A percentile compares a stretch with the other conserved stretches of the same genome.
These are phyloP conservation scores for Lyophyllum decastes DNA, from an alignment of 768 basidiomycete genomes.

Conservation along the genomic window DNA sequence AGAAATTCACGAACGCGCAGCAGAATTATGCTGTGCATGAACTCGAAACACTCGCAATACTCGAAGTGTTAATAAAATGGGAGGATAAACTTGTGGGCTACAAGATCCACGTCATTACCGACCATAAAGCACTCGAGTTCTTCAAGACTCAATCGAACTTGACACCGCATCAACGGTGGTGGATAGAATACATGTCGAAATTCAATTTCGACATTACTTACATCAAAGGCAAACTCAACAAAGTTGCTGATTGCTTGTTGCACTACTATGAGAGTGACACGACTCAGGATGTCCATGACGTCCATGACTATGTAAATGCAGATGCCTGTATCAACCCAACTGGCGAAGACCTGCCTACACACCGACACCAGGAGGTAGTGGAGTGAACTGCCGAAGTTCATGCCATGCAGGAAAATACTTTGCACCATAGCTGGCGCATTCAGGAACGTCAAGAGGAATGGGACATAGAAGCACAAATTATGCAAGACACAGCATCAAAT, in stretches of 20 bases:
- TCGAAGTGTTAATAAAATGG: too few relatives aligned
- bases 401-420: not conserved
- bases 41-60: too few relatives aligned
- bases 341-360: too few relatives aligned
- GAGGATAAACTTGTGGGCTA: too few relatives aligned
- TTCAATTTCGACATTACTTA: conserved; percentile 29
- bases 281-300: conserved; percentile 8
- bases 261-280: conserved; percentile 29
- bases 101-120: too few relatives aligned
- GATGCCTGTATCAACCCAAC: not conserved
- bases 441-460: too few relatives aligned
- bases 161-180: conserved; percentile 22
- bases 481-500: too few relatives aligned
- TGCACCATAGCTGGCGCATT: too few relatives aligned
- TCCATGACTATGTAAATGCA: not conserved
- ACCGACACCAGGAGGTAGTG: too few relatives aligned
- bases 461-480: too few relatives aligned
- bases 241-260: conserved; percentile 30
- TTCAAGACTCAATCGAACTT: not conserved
- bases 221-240: not conserved
- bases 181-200: conserved; percentile 29
- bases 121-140: not conserved
- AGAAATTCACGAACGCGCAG: too few relatives aligned
- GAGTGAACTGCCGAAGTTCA: not conserved
- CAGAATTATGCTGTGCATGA: too few relatives aligned